Conservation (phyloP, 179 eudicot species). For the Patellifolia procumbens region DNA sequence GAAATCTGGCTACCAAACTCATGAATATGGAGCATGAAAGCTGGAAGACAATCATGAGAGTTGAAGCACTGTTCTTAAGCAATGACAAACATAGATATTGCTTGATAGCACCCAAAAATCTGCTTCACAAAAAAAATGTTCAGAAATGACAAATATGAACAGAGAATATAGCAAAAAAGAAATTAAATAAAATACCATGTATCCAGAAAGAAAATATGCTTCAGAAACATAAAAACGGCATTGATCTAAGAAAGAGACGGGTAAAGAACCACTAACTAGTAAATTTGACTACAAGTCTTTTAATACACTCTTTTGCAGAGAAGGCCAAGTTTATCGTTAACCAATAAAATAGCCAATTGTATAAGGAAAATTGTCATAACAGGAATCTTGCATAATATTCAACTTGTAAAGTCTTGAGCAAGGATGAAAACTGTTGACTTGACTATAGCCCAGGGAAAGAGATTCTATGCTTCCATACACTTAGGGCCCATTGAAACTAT, state of each 20-base stretch:
- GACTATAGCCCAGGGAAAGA: background rate
- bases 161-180: background rate
- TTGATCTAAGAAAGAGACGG: background rate
- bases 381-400: background rate
- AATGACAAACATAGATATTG: conserved; percentile 92
- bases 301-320: background rate
- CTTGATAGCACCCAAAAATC: conserved; percentile 97
- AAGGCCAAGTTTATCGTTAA: background rate
- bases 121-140: conserved; percentile 33
- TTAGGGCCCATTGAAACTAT: too few relatives aligned
- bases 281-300: too few relatives aligned
- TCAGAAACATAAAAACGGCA: background rate
- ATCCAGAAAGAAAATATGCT: conserved; percentile 11
- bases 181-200: conserved; percentile 9
- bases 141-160: background rate
- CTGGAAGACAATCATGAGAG: conserved; percentile 97
- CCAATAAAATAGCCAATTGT: background rate
- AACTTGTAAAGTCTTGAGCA: background rate
- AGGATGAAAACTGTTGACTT: background rate
- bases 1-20: conserved; percentile 92
- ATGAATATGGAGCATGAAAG: conserved; percentile 98
- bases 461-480: too few relatives aligned
- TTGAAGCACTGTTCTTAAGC: conserved; percentile 96
- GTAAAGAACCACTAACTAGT: background rate
- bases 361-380: background rate